Base-by-base conservation (phyloP, 495 filamentous ascomycete species). In the Aspergillus affinis region DNA sequence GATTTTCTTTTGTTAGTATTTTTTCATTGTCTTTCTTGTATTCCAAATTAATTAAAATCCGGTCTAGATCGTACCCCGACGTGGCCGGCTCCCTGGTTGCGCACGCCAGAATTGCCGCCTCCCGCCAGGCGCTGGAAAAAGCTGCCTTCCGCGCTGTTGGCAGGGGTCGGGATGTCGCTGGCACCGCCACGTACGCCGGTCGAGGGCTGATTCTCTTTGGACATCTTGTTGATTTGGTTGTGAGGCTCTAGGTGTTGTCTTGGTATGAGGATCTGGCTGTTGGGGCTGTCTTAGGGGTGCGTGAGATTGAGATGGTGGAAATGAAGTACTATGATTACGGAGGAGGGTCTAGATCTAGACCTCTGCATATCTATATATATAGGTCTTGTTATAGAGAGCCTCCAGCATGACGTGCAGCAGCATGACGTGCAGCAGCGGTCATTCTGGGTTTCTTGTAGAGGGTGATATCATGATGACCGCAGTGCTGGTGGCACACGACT, bases 91-190 rank as follows among this genome's bases (percentile, higher is more conserved):
- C 36, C 36, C 36, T 41, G 36, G 12, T 41, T 41, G 36, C 36
- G 36, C 36, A 41, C 36, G 36, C 36, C 36, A 10, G 10, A 12
- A 17, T 2, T 41, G 10, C 1, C 36, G 12, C 36, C 36, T 41
- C 36, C 36, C 36, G 15, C 8, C 36, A 41, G 36, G 30, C 63
- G 62, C 23, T 26, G 23, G 23, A 26, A 26, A 26, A 26, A 4
- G 23, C 23, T 4, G 23, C 23, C 23, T 26, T 26, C 23, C 54
- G 54, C 57, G 50, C 73, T 70, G 63, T 76, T 76, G 19, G 75
- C 75, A 13, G 73, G 69, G 0, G 73, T 75, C 9, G 73, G 72
- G 6, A 55, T 12, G 18, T 66, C 53, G 48, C 72, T 62, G 47
- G 68, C 57, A 32, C 73, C 73, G 52, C 73, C 72, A 1, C 62